Evolutionary conservation across 2,329 filamentous ascomycete species (phyloP).

Genomic region (Colletotrichum sp.): DNA sequence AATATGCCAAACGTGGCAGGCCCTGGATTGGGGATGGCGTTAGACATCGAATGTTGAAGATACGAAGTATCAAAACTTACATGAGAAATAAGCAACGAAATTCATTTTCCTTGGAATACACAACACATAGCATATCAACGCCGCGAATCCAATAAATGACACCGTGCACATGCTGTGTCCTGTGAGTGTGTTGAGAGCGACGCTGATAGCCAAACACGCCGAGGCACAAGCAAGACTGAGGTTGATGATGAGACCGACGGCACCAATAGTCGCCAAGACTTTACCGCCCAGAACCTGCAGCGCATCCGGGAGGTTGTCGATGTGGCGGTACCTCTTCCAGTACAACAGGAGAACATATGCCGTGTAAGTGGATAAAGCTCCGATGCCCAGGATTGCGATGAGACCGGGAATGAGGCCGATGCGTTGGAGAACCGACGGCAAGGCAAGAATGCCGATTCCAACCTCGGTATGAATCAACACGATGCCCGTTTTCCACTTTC

Average conservation of each 20-base stretch:
- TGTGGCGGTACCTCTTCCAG: neutral
- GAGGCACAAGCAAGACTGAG: neutral
- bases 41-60: fast-evolving
- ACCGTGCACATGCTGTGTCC: neutral
- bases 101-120: neutral
- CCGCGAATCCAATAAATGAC: neutral
- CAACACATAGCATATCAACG: neutral
- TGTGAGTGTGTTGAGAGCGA: neutral
- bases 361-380: neutral
- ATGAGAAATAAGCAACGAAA: neutral
- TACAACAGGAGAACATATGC: neutral
- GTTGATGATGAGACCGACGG: neutral
- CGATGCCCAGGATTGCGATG: neutral
- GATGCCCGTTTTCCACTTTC: neutral
- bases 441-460: neutral
- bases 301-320: neutral
- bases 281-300: neutral
- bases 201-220: neutral
- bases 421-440: neutral
- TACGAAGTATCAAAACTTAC: fast-evolving
- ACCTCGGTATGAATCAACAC: neutral
- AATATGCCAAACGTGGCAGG: neutral
- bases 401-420: neutral
- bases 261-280: neutral
- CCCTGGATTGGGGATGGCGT: fast-evolving